Conservation (phyloP, 139 green algal genomes). For the Micractinium sp. region DNA sequence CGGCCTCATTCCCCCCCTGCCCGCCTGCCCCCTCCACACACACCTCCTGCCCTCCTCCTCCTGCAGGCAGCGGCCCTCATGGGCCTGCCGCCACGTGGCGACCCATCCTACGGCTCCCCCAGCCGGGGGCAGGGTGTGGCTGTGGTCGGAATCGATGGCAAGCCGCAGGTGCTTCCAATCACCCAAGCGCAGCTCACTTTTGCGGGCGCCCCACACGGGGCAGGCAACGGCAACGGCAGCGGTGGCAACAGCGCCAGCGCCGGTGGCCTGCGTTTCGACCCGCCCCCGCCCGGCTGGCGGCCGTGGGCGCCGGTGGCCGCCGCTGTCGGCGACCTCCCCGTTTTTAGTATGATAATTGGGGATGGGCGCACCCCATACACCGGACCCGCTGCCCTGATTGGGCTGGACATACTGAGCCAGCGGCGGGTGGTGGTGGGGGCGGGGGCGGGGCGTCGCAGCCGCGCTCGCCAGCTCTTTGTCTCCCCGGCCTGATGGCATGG, state of each 20-base stretch:
- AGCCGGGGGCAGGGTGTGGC: not conserved
- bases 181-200: conserved; percentile 20
- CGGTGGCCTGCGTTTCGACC: not conserved
- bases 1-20: not conserved
- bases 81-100: conserved; percentile 21
- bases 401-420: conserved; percentile 35
- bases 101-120: not conserved
- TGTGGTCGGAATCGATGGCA: conserved; percentile 17
- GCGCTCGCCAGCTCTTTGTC: conserved; percentile 4
- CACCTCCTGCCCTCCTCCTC: not conserved
- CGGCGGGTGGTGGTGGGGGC: conserved; percentile 22
- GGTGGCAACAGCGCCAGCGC: too few relatives aligned
- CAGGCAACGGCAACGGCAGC: too few relatives aligned
- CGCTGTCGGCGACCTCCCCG: conserved; percentile 30
- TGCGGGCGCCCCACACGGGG: not conserved
- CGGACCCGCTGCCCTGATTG: conserved; percentile 22
- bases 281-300: not conserved
- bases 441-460: not conserved
- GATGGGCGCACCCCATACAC: conserved; percentile 23
- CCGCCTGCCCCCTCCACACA: not conserved
- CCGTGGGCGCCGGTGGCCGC: conserved; percentile 14
- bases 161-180: conserved; percentile 17
- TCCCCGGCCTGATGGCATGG: not conserved
- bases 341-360: conserved; percentile 17
- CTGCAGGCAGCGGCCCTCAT: conserved; percentile 22